Evolutionary conservation across 306 rosid species (phyloP), one percentile per base, ranked within the genome.

Genomic region (Glycine soja): DNA sequence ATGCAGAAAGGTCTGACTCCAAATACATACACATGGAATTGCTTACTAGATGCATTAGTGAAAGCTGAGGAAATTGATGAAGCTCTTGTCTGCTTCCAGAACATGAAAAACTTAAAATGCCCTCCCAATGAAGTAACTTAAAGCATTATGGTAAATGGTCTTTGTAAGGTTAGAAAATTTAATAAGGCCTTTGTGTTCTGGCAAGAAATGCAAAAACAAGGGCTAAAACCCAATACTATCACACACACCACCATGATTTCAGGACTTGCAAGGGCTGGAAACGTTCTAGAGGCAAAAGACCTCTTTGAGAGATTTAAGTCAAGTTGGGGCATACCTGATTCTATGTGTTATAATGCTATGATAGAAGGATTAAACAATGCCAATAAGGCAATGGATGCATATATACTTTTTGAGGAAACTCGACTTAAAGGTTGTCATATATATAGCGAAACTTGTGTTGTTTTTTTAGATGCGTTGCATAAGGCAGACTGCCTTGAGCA

Each of bases 201-300:
- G 98, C 97, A 95, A 87, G 99, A 93, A 89, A 93, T 95, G 99
- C 91, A 89, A 91, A 95, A 93, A 81, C 82, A 87, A 51, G 97
- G 97, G 81, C 68, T 95, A 57, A 84, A 89, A 72, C 99, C 99
- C 53, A 91, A 95, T 73, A 84, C 88, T 52, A 71, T 88, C 78
- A 93, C 97, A 50, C 93, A 91, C 86, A 89, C 96, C 50, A 91
- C 91, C 87, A 95, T 95, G 98, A 95, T 95, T 74, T 81, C 92
- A 5, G 98, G 98, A 76, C 95, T 95, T 18, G 93, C 99, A 51
- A 91, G 73, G 80, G 96, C 92, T 56, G 97, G 99, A 82, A 95
- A 95, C 76, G 90, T 95, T 66, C 81, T 62, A 32, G 99, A 91
- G 12, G 98, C 98, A 32, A 82, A 43, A 52, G 84, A 85, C 65